Evolutionary conservation across 2,329 filamentous ascomycete genomes (phyloP).

Genomic region (Coleophoma crateriformis): DNA sequence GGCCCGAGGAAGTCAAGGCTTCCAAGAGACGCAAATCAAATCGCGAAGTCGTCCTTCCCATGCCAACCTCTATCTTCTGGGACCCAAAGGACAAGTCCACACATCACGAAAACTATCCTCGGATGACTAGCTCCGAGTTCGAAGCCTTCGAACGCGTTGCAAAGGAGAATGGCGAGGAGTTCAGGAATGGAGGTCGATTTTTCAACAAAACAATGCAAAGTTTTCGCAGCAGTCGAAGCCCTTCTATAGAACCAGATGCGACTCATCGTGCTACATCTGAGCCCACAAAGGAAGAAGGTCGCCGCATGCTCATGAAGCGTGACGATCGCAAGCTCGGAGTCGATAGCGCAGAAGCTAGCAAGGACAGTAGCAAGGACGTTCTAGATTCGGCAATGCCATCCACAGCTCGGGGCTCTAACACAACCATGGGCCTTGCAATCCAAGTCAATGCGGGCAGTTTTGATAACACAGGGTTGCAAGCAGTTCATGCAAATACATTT

Average conservation of each 20-base stretch:
- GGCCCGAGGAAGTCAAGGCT: constrained; percentile 28
- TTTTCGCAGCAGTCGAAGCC: constrained; percentile 16
- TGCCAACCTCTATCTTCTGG: constrained; percentile 55
- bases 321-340: constrained; percentile 21
- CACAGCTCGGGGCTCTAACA: constrained; percentile 7
- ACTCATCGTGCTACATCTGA: constrained; percentile 18
- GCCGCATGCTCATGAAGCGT: constrained; percentile 19
- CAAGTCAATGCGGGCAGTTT: background rate
- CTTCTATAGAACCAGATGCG: constrained; percentile 16
- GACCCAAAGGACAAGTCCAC: constrained; percentile 44
- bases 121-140: constrained; percentile 56
- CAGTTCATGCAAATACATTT: constrained; percentile 17
- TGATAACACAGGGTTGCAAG: background rate
- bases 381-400: constrained; percentile 6
- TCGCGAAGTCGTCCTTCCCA: constrained; percentile 52
- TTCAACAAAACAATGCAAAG: constrained; percentile 22
- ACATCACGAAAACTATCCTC: constrained; percentile 58
- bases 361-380: background rate
- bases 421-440: background rate
- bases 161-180: constrained; percentile 42
- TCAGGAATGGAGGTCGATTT: constrained; percentile 46
- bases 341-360: background rate
- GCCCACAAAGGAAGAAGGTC: constrained; percentile 16
- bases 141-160: constrained; percentile 50
- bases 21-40: constrained; percentile 44